Evolutionary conservation across 257 asterid species (phyloP), one percentile per base, ranked within the genome.

Genomic region (Solanum sitiens): DNA sequence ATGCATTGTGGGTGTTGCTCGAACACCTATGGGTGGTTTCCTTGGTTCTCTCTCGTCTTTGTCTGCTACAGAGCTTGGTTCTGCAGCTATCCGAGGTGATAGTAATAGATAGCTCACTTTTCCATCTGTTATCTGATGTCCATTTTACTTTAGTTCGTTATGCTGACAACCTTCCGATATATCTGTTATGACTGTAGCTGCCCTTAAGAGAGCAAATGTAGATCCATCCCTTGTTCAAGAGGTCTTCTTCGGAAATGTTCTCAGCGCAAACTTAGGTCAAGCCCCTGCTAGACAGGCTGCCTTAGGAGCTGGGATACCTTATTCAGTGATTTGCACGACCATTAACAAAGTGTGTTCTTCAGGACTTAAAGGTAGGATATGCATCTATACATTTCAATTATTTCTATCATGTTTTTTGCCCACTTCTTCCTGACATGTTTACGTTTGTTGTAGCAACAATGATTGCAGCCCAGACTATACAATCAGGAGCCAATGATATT

Each of bases 261-360:
- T 97, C 35, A 92, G 97, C 87, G 98, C 98, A n/a, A 97, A 97
- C 92, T 93, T 97, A 93, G 99, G 99, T 87, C 99, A 95, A 93
- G 99, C 99, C 89, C 99, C 99, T 21, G 99, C 99, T n/a, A 93
- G 98, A 90, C 99, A 97, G 89, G 98, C 98, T 88, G 98, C 98
- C 72, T 90, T 97, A 83, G 98, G 98, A 89, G 99, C 98, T 16
- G 98, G 98, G 30, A 85, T 97, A 87, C 99, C 98, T 25, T 80
- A 93, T 86, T 92, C 98, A 7, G 99, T 94, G n/a, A 86, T 93
- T 92, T 97, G 99, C 94, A 97, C 98, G 37, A 93, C 98, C 86
- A 89, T 97, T 87, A 95, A 97, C 89, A 97, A 97, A 95, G 99
- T 97, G 15, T 97, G 99, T 88, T 91, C 99, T 15, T 93, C 99